Conservation (phyloP, 2,329 filamentous ascomycete species). For the Aspergillus calidoustus region DNA sequence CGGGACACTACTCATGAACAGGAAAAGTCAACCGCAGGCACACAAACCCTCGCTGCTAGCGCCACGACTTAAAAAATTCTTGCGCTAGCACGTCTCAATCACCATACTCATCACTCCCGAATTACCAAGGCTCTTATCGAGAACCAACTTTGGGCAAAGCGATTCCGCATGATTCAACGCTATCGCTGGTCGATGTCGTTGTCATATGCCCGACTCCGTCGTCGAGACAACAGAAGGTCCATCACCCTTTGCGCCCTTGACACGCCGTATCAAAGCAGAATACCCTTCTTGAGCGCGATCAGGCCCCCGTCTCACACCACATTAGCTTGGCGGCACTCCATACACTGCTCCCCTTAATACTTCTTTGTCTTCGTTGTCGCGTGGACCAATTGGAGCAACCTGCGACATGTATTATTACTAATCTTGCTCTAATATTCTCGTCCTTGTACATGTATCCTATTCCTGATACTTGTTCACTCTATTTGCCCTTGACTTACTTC, state of each 20-base stretch:
- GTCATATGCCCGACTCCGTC: neutral
- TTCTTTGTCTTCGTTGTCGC: conserved; percentile 7
- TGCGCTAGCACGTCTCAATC: neutral
- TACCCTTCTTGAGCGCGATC: neutral
- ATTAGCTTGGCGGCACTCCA: conserved; percentile 5
- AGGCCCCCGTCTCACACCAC: neutral
- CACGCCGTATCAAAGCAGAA: neutral
- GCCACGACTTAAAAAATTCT: neutral
- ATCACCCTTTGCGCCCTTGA: neutral
- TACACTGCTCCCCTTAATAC: conserved; percentile 18
- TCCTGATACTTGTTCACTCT: neutral
- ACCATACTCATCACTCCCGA: neutral
- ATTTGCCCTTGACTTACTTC: neutral
- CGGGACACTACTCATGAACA: conserved; percentile 5
- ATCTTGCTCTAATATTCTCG: conserved; percentile 1
- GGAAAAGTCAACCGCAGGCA: conserved; percentile 10
- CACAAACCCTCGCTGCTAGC: neutral
- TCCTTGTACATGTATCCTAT: neutral
- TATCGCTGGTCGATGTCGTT: neutral
- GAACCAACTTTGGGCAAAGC: neutral
- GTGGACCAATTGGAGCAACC: conserved; percentile 7
- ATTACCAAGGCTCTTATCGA: neutral
- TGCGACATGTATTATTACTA: conserved; percentile 27
- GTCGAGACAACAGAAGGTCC: neutral
- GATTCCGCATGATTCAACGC: neutral